These are phyloP conservation scores for Saccharomycopsis capsularis DNA, from an alignment of 805 yeast genomes.

Conservation along the genomic window DNA sequence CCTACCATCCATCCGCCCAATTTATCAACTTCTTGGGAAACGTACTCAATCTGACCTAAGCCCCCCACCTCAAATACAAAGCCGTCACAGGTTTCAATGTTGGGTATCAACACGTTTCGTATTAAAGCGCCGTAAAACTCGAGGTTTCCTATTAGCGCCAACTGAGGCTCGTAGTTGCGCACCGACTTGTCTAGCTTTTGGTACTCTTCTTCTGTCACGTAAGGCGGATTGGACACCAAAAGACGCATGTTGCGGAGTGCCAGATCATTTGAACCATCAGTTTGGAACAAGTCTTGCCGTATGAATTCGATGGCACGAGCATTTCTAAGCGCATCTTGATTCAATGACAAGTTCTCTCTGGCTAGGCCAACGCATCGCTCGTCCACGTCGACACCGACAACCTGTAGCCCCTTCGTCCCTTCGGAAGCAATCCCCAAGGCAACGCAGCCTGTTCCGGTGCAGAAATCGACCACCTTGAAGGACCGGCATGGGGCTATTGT, in stretches of 20 bases:
- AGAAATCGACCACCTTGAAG: conserved; percentile 52
- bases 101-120: conserved; percentile 34
- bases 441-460: conserved; percentile 89
- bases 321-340: background rate
- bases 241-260: conserved; percentile 35
- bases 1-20: conserved; percentile 44
- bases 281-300: conserved; percentile 18
- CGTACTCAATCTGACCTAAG: conserved; percentile 43
- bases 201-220: conserved; percentile 50
- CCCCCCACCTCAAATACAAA: conserved; percentile 79
- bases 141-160: conserved; percentile 72
- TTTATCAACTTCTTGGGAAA: conserved; percentile 25
- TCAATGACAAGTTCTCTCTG: conserved; percentile 31
- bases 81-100: conserved; percentile 34
- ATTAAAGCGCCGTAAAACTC: conserved; percentile 63
- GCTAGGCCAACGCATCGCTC: conserved; percentile 46
- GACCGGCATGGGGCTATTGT: background rate
- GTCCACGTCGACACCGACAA: conserved; percentile 54
- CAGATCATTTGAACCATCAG: background rate
- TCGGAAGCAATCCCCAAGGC: conserved; percentile 43
- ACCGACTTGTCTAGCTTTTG: conserved; percentile 56
- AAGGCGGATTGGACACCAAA: conserved; percentile 87
- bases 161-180: conserved; percentile 58
- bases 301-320: conserved; percentile 4
- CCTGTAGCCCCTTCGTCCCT: conserved; percentile 22